Percentiles rank a stretch among this genome's conserved stretches.
phyloP scores from a whole-genome alignment of 306 rosid genomes.

The Cucumis sativus region Cucumber_9930_V3 NC_026660.2:12222001-12222500 shows the following conservation, averaged over 20 bases:
- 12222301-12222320: not conserved
- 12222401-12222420: too few relatives aligned
- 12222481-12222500: too few relatives aligned
- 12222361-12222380: too few relatives aligned
- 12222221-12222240: slow-evolving; percentile 94
- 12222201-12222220: slow-evolving; percentile 86
- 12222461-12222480: too few relatives aligned
- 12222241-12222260: slow-evolving; percentile 67
- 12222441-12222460: too few relatives aligned
- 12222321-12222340: not conserved
- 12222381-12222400: too few relatives aligned
- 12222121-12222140: slow-evolving; percentile 80
- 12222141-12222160: slow-evolving; percentile 91
- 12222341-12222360: not conserved
- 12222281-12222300: not conserved
- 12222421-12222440: too few relatives aligned
- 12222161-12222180: slow-evolving; percentile 74
- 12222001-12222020: too few relatives aligned
- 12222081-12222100: slow-evolving; percentile 72
- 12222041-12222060: slow-evolving; percentile 64
- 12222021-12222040: not conserved
- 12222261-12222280: slow-evolving; percentile 17
- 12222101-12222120: slow-evolving; percentile 71
- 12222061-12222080: slow-evolving; percentile 76
- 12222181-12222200: slow-evolving; percentile 73